Percentiles rank a stretch among this genome's conserved stretches.
Evolutionary conservation across 345 rosid species (phyloP).

Genomic region (Luvunga scandens): DNA sequence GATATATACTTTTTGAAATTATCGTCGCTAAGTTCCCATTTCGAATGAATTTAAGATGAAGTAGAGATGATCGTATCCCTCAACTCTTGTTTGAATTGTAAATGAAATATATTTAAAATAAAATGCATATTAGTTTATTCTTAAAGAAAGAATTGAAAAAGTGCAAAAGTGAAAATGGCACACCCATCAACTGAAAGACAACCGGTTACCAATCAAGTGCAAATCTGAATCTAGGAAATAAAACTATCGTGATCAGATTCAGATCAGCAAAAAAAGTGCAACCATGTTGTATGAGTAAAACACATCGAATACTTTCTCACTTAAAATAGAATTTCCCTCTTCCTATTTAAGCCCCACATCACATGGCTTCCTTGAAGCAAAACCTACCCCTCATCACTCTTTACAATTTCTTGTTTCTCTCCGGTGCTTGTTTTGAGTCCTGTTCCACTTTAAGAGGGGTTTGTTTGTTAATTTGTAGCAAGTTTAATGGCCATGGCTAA

Average conservation of each 20-base stretch:
- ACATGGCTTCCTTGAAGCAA: conserved; percentile 21
- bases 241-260: background rate
- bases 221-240: background rate
- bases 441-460: background rate
- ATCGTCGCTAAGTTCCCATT: no score
- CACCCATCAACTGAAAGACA: background rate
- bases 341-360: conserved; percentile 35
- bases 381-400: conserved; percentile 25
- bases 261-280: background rate
- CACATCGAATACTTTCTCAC: background rate
- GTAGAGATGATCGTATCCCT: no score
- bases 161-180: background rate
- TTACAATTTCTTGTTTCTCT: background rate
- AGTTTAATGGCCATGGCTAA: conserved; percentile 45
- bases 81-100: no score
- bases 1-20: no score
- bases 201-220: background rate
- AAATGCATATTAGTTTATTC: no score
- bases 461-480: conserved; percentile 2
- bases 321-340: background rate
- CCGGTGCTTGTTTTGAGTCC: background rate
- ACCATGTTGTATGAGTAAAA: background rate
- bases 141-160: no score
- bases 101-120: no score
- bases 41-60: no score